Conservation (phyloP, 2,329 filamentous ascomycete genomes). For the Colletotrichum kahawae region DNA sequence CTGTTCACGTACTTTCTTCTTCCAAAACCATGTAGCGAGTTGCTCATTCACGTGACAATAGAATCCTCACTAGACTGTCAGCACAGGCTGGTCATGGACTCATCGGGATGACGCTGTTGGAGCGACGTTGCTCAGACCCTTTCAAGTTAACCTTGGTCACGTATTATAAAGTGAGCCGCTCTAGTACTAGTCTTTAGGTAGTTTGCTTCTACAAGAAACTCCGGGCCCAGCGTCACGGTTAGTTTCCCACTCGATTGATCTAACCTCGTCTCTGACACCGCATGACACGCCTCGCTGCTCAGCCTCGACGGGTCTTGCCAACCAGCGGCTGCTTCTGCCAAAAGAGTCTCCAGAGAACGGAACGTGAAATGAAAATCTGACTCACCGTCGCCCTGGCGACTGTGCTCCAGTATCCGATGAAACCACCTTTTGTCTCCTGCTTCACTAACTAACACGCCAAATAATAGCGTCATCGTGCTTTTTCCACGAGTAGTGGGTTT, state of each 20-base stretch:
- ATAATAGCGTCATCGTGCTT: background rate
- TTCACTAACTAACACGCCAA: background rate
- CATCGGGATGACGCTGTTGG: too few relatives aligned
- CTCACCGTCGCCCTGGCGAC: fast-evolving
- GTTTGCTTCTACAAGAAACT: background rate
- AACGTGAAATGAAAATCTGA: background rate
- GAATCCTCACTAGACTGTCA: too few relatives aligned
- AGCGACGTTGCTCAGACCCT: too few relatives aligned
- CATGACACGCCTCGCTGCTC: background rate
- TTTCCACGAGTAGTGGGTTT: background rate
- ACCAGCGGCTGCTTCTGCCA: background rate
- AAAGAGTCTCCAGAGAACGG: background rate
- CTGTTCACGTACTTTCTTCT: background rate
- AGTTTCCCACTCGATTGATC: fast-evolving
- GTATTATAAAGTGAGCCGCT: too few relatives aligned
- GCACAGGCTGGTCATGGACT: too few relatives aligned
- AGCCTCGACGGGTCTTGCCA: background rate
- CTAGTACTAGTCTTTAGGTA: too few relatives aligned
- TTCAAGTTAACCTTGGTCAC: too few relatives aligned
- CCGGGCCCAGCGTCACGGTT: background rate
- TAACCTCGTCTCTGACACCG: too few relatives aligned
- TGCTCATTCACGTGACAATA: too few relatives aligned
- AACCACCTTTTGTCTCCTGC: background rate
- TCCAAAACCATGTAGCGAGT: too few relatives aligned
- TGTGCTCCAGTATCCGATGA: background rate